phyloP scores from a whole-genome alignment of 331 rosid species.

The Saraca asoca region DNA sequence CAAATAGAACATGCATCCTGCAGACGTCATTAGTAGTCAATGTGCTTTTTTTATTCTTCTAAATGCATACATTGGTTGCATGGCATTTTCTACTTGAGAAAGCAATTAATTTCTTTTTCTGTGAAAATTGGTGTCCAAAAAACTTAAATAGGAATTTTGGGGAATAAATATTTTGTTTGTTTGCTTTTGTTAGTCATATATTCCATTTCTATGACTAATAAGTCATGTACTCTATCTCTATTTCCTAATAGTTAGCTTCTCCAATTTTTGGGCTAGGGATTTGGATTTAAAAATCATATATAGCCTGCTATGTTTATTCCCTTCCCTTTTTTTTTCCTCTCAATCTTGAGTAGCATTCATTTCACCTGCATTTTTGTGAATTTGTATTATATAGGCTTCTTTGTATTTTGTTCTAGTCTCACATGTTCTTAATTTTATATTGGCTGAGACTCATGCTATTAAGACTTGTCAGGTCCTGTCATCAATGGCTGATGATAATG shows the following conservation, averaged over 20 bases:
- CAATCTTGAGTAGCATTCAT: constrained; percentile 3
- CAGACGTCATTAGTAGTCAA: constrained; percentile 15
- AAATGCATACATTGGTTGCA: constrained; percentile 26
- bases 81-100: constrained; percentile 17
- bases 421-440: constrained; percentile 30
- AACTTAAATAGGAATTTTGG: no score
- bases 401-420: constrained; percentile 20
- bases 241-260: no score
- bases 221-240: not conserved
- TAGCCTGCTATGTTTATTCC: not conserved
- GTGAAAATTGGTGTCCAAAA: not conserved
- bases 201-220: no score
- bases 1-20: constrained; percentile 22
- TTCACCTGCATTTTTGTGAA: constrained; percentile 25
- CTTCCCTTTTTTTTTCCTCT: constrained; percentile 6
- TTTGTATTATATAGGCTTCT: constrained; percentile 8
- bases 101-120: not conserved
- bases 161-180: no score
- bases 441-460: constrained; percentile 26
- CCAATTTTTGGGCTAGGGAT: not conserved
- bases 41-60: constrained; percentile 18
- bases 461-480: constrained; percentile 68
- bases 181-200: no score
- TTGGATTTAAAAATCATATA: constrained; percentile 7
- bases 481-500: constrained; percentile 88